Evolutionary conservation across 768 basidiomycete species (phyloP).

Genomic region (Pulveroboletus sp.): DNA sequence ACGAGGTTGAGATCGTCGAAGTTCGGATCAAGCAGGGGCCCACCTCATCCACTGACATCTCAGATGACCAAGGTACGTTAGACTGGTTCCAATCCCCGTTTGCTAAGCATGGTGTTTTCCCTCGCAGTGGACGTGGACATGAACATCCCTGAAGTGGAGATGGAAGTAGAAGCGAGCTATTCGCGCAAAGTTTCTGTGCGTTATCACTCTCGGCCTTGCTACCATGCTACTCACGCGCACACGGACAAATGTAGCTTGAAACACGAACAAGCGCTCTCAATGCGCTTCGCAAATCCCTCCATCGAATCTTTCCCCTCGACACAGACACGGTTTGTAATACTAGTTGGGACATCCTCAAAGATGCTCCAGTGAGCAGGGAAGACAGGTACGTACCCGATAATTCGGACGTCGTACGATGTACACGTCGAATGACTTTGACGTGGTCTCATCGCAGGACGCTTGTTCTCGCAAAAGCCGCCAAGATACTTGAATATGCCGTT

Average conservation of each 20-base stretch:
- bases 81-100: too few relatives aligned
- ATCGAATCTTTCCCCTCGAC: constrained; percentile 19
- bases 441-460: constrained; percentile 30
- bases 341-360: constrained; percentile 25
- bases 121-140: constrained; percentile 8
- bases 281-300: constrained; percentile 37
- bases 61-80: not conserved
- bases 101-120: not conserved
- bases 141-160: constrained; percentile 26
- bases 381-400: constrained; percentile 19
- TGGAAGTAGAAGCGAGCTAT: constrained; percentile 36
- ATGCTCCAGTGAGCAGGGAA: constrained; percentile 12
- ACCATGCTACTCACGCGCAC: not conserved
- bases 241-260: constrained; percentile 25
- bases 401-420: not conserved
- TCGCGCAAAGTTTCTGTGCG: constrained; percentile 43
- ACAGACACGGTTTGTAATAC: constrained; percentile 1
- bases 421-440: not conserved
- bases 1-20: constrained; percentile 12
- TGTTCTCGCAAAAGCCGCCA: constrained; percentile 40
- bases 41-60: not conserved
- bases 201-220: not conserved
- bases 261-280: constrained; percentile 36
- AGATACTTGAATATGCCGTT: constrained; percentile 43
- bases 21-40: constrained; percentile 1